Conservation (phyloP, 345 rosid genomes). For the Hibiscus mutabilis region DNA sequence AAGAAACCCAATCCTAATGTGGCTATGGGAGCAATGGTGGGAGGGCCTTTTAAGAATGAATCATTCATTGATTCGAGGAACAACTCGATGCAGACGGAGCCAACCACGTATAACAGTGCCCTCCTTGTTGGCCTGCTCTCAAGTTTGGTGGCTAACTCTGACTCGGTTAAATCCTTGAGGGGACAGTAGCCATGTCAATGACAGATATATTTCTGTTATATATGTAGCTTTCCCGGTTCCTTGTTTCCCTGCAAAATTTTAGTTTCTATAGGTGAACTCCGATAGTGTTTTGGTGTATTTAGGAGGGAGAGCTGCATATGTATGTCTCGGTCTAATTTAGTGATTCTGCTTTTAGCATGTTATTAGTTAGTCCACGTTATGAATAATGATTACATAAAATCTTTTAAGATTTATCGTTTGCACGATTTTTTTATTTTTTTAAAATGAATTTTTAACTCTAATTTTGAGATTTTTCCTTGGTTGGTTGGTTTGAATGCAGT, state of each 20-base stretch:
- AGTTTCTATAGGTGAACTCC: not conserved
- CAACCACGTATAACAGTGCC: conserved; percentile 86
- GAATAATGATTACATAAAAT: too few relatives aligned
- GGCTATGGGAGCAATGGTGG: conserved; percentile 81
- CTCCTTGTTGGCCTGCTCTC: conserved; percentile 82
- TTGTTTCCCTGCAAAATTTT: not conserved
- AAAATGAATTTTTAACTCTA: too few relatives aligned
- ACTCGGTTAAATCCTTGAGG: conserved; percentile 51
- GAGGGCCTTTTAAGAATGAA: conserved; percentile 89
- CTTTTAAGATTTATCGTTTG: too few relatives aligned
- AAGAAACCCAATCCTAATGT: conserved; percentile 71
- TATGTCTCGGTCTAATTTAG: too few relatives aligned
- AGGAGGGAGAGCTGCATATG: not conserved
- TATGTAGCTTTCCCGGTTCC: conserved; percentile 14
- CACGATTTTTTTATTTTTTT: too few relatives aligned
- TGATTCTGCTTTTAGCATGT: too few relatives aligned
- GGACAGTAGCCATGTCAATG: conserved; percentile 8
- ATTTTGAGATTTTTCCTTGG: too few relatives aligned
- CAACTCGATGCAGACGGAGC: conserved; percentile 81
- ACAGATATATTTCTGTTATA: conserved; percentile 5
- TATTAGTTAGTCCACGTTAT: too few relatives aligned
- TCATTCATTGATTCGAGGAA: conserved; percentile 60
- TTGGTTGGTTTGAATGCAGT: too few relatives aligned
- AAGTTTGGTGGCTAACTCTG: conserved; percentile 81
- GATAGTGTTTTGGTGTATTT: not conserved